phyloP scores from a whole-genome alignment of 495 filamentous ascomycete genomes.

The Jackrogersella multiformis region DNA sequence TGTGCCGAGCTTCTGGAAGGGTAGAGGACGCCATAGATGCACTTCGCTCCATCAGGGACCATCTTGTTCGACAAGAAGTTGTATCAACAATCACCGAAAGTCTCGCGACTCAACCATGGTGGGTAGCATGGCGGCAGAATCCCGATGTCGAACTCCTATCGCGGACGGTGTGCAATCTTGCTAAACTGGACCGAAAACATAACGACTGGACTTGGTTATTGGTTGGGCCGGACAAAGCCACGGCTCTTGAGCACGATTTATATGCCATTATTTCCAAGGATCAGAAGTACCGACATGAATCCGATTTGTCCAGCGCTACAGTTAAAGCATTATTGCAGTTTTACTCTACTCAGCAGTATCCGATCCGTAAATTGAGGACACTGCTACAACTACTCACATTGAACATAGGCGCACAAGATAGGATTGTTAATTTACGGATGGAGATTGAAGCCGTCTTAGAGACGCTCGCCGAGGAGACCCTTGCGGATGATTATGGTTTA shows the following conservation, averaged over 20 bases:
- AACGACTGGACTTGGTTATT: slow-evolving; percentile 57
- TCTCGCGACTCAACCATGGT: slow-evolving; percentile 48
- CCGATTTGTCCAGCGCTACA: slow-evolving; percentile 49
- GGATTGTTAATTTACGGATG: slow-evolving; percentile 43
- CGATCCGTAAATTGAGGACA: slow-evolving; percentile 55
- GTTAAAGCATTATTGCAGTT: slow-evolving; percentile 52
- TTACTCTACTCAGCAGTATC: slow-evolving; percentile 55
- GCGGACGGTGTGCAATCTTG: slow-evolving; percentile 55
- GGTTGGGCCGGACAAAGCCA: slow-evolving; percentile 56
- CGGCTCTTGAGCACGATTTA: slow-evolving; percentile 60
- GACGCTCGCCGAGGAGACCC: slow-evolving; percentile 42
- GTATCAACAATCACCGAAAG: slow-evolving; percentile 50
- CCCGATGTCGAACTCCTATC: slow-evolving; percentile 54
- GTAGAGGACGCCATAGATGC: slow-evolving; percentile 54
- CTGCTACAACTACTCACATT: slow-evolving; percentile 51
- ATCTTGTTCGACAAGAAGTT: slow-evolving; percentile 56
- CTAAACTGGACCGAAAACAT: slow-evolving; percentile 57
- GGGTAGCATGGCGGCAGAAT: slow-evolving; percentile 49
- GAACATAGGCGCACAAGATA: slow-evolving; percentile 47
- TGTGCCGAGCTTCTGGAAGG: slow-evolving; percentile 50
- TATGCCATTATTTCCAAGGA: slow-evolving; percentile 50
- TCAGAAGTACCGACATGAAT: slow-evolving; percentile 35
- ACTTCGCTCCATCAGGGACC: slow-evolving; percentile 55
- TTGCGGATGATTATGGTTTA: slow-evolving; percentile 66
- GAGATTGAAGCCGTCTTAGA: slow-evolving; percentile 53